Base-by-base conservation (phyloP, 1,284 basidiomycete species). In the Malassezia yamatoensis region DNA sequence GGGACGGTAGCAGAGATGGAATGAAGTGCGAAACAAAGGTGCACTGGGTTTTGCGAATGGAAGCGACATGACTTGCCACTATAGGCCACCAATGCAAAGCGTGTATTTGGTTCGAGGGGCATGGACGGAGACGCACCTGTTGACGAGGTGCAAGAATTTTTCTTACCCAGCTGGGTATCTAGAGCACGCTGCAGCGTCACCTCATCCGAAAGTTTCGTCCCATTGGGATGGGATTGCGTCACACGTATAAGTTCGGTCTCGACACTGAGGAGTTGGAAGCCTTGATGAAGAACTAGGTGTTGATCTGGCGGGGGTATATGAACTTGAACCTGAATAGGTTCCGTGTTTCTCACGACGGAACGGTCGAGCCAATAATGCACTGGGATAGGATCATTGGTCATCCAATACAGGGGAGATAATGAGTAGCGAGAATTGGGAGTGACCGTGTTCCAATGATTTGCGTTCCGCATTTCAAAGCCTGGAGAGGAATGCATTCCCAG, bases 311-410 rank as follows among this genome's bases (percentile, higher is more conserved):
- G 65, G 9, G 70, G 66, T 10, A 74, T 67, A 47, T 62, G 62
- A 16, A 73, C 61, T 39, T 64, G 63, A 6, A 74, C 51, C 13
- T 61, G 60, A 46, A 73, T 64, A 13, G 67, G 70, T 24, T 74
- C 69, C 9, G 66, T 65, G 9, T 66, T 63, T n/a, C 72, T 62
- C 21, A 69, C 65, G 33, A 74, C 63, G 45, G 61, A 67, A 36
- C 65, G 62, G 20, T 63, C 62, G 37, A 74, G 66, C 51, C 66
- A 61, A 13, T 67, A 59, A 29, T 66, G 62, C 39, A 62, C 63
- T 13, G 50, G 32, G 2, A 63, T 62, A 1, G 70, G 69, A 4
- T 50, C 21, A 13, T 62, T 45, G 9, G 62, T 33, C 12, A 54
- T 21, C 72, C 72, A 74, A 5, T 51, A 59, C 46, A 62, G 48